These are phyloP conservation scores for Gentiana macrophylla DNA, from an alignment of 257 asterid genomes.

Conservation along the genomic window DNA sequence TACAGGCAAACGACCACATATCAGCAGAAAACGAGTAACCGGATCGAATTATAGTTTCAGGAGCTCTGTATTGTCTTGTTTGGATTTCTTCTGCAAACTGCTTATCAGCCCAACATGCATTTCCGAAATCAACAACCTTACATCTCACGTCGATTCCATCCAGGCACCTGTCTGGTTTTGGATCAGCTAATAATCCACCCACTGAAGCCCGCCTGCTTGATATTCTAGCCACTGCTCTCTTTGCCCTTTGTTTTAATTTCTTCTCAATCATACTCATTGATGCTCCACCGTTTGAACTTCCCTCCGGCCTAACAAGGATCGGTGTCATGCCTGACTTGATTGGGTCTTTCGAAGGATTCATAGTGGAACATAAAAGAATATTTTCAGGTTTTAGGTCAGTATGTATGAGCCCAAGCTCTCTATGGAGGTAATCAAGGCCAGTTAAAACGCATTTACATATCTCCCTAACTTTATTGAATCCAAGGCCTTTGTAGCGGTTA, in stretches of 20 bases:
- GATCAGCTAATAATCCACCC: slow-evolving; percentile 47
- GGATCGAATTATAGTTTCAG: slow-evolving; percentile 79
- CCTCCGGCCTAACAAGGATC: slow-evolving; percentile 73
- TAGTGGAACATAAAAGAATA: slow-evolving; percentile 67
- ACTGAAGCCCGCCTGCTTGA: slow-evolving; percentile 55
- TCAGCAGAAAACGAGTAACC: slow-evolving; percentile 89
- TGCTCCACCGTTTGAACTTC: slow-evolving; percentile 55
- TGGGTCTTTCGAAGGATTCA: slow-evolving; percentile 88
- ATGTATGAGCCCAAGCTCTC: slow-evolving; percentile 68
- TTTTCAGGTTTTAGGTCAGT: slow-evolving; percentile 96
- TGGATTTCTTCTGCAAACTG: slow-evolving; percentile 87
- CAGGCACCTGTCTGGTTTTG: slow-evolving; percentile 62
- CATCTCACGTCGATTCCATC: slow-evolving; percentile 83
- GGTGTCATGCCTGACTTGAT: slow-evolving; percentile 65
- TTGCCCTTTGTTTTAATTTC: slow-evolving; percentile 83
- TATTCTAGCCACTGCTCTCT: slow-evolving; percentile 90
- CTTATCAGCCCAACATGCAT: slow-evolving; percentile 89
- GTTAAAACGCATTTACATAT: slow-evolving; percentile 81
- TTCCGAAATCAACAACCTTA: slow-evolving; percentile 96
- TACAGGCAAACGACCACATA: slow-evolving; percentile 98
- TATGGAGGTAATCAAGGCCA: slow-evolving; percentile 82
- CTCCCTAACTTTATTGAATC: slow-evolving; percentile 70
- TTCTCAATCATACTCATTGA: slow-evolving; percentile 58
- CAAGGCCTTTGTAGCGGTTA: slow-evolving; percentile 78
- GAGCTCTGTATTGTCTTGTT: slow-evolving; percentile 97